Percentiles rank a stretch among this genome's conserved stretches.
phyloP scores from a whole-genome alignment of 129 eudicot species.

The Oenanthe sinensis region DNA sequence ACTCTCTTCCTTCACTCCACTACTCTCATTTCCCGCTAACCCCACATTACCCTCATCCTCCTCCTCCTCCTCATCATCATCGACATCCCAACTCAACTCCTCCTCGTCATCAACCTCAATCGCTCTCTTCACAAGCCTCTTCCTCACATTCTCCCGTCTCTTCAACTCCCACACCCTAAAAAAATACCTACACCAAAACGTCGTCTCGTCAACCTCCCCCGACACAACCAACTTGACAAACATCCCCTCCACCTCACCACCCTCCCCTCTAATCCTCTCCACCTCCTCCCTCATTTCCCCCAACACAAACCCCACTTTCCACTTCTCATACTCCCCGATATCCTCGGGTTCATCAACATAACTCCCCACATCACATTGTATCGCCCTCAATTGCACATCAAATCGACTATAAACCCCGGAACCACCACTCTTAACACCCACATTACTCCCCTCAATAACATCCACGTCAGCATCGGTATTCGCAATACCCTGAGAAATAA shows the following conservation, averaged over 20 bases:
- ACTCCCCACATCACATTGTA: conserved; percentile 49
- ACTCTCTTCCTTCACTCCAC: conserved; percentile 18
- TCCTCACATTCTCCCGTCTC: conserved; percentile 71
- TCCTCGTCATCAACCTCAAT: conserved; percentile 69
- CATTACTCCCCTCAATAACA: conserved; percentile 19
- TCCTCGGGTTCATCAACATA: conserved; percentile 72
- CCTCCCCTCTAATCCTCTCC: conserved; percentile 46
- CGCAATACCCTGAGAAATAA: conserved; percentile 50
- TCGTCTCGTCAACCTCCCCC: conserved; percentile 44
- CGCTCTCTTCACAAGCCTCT: conserved; percentile 73
- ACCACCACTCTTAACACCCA: conserved; percentile 15
- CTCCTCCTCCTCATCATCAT: conserved; percentile 36
- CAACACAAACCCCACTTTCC: conserved; percentile 67
- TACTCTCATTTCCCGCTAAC: background rate
- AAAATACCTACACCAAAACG: conserved; percentile 78
- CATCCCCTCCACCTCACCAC: conserved; percentile 48
- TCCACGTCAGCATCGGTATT: conserved; percentile 35
- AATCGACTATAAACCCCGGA: conserved; percentile 53
- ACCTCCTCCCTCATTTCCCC: conserved; percentile 53
- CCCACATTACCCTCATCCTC: conserved; percentile 3
- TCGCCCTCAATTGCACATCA: conserved; percentile 49
- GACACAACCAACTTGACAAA: conserved; percentile 44
- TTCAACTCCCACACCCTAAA: conserved; percentile 62
- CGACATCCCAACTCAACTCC: conserved; percentile 92
- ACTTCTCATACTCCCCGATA: conserved; percentile 53